Conservation (phyloP, 2,329 filamentous ascomycete species). For the Cucurbitaria berberidis region DNA sequence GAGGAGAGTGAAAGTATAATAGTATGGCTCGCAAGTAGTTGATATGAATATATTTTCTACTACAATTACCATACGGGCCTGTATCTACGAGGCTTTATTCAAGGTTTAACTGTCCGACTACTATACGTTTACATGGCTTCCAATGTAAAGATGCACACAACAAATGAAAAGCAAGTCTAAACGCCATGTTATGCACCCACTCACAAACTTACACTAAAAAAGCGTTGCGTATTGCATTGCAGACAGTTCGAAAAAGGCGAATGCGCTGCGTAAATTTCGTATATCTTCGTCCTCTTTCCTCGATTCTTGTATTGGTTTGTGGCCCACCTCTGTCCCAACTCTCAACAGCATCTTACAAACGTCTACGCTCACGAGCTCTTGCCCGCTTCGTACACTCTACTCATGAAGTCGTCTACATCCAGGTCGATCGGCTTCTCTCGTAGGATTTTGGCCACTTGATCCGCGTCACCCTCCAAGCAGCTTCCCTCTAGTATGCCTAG, state of each 20-base stretch:
- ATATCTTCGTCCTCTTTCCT: background rate
- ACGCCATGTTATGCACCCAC: background rate
- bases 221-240: background rate
- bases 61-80: too few relatives aligned
- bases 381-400: conserved; percentile 42
- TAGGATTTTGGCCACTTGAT: conserved; percentile 25
- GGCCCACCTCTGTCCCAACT: too few relatives aligned
- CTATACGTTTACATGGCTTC: too few relatives aligned
- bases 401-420: conserved; percentile 42
- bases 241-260: background rate
- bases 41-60: background rate
- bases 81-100: too few relatives aligned
- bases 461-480: conserved; percentile 44
- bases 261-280: background rate
- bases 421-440: conserved; percentile 22
- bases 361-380: conserved; percentile 22
- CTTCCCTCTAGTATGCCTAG: conserved; percentile 60
- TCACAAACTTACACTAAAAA: background rate
- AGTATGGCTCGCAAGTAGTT: too few relatives aligned
- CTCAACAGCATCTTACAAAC: background rate
- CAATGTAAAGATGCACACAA: too few relatives aligned
- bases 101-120: too few relatives aligned
- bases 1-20: too few relatives aligned
- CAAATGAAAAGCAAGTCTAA: background rate
- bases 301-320: background rate